Conservation (phyloP, 257 asterid genomes). For the Leptodermis oblonga region DNA sequence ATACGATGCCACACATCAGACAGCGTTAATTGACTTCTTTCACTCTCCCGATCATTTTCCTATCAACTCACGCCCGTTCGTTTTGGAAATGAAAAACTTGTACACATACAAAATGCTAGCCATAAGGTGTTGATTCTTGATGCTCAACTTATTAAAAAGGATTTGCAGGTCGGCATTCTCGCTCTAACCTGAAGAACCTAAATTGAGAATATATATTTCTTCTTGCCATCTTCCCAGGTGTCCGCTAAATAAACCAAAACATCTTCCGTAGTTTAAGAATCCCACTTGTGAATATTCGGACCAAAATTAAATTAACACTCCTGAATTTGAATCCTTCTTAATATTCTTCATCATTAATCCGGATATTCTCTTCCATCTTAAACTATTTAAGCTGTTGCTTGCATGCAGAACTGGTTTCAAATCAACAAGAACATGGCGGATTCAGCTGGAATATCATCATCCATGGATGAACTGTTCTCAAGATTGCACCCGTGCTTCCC, state of each 20-base stretch:
- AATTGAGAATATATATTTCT: not conserved
- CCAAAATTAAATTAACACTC: not conserved
- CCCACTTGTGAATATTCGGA: not conserved
- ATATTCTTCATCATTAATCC: not conserved
- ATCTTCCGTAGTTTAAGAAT: not conserved
- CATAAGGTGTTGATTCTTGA: not conserved
- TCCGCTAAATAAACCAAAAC: conserved; percentile 1
- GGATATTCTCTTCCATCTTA: not conserved
- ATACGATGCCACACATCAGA: too few species aligned
- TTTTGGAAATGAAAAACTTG: not conserved
- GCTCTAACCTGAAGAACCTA: not conserved
- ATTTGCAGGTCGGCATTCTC: not conserved
- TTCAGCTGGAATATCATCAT: conserved; percentile 13
- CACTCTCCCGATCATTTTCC: too few species aligned
- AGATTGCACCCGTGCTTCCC: conserved; percentile 57
- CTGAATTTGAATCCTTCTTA: not conserved
- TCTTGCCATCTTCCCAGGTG: not conserved
- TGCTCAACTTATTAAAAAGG: not conserved
- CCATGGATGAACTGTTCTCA: conserved; percentile 35
- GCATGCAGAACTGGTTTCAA: conserved; percentile 1
- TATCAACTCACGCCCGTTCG: too few species aligned
- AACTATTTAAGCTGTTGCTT: not conserved
- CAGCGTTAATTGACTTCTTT: too few species aligned
- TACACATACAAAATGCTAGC: not conserved
- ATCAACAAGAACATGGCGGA: conserved; percentile 20